Base-by-base conservation (phyloP, 108 stramenopile genomes). In the Fistulifera pelliculosa region DNA sequence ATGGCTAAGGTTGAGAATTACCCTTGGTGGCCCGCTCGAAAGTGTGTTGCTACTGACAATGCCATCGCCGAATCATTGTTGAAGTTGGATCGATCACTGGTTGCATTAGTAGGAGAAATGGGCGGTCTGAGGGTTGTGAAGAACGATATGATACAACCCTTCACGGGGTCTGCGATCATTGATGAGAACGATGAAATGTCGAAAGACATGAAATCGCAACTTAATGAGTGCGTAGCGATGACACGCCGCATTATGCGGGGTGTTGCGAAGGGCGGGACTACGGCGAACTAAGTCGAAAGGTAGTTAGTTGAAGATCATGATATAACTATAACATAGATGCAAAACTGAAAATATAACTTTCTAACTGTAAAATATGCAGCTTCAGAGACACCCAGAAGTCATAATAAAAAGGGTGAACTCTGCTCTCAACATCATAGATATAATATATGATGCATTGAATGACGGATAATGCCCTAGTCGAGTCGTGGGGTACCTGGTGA, bases 11-110 rank as follows among this genome's bases (percentile, higher is more conserved):
- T 79, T 1, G 77, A 70, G 15, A 62, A 66, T 16, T 83, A 68
- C 56, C 89, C 89, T 19, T 80, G 83, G 83, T 90, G 89, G 89
- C 89, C 89, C 39, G 85, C 89, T 21, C 69, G 68, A 52, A 70
- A 79, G 53, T 84, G 81, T 41, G 41, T 65, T 27, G 64, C 79
- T 8, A 75, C 77, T 54, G 81, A 87, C 56, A 41, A 53, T 10
- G 44, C 45, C 3, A 26, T 87, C 14, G 65, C 68, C 18, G 27
- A 71, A 47, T 52, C 68, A 16, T 45, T 87, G 38, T 49, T 66
- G 41, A 52, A 40, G 16, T 41, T 70, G 47, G 75, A 68, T 27
- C 68, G 77, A 8, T 38, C 52, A 18, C 48, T 90, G 58, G 77
- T 90, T 52, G 71, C 83, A n/a, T 68, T 82, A 22, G 63, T 87